Conservation (phyloP, 2,329 filamentous ascomycete species). For the Geoglossum cookeanum region DNA sequence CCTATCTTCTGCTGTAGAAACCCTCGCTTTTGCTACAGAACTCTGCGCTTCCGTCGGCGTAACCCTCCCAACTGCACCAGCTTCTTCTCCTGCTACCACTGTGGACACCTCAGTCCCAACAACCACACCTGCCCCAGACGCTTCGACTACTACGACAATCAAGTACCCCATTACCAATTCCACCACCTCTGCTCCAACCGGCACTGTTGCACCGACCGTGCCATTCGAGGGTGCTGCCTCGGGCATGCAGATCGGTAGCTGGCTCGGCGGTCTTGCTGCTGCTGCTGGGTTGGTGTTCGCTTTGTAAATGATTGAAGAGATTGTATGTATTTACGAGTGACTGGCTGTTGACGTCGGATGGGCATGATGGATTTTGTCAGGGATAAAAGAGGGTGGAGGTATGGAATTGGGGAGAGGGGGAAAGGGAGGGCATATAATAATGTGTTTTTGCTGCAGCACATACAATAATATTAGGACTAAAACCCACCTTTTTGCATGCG, state of each 20-base stretch:
- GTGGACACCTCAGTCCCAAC: background rate
- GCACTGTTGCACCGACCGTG: background rate
- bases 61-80: background rate
- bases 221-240: background rate
- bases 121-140: background rate
- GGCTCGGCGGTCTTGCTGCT: background rate
- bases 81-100: background rate
- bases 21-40: background rate
- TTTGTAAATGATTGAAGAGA: background rate
- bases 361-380: no score
- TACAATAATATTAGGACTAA: no score
- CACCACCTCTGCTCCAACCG: background rate
- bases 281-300: background rate
- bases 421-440: no score
- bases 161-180: background rate
- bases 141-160: background rate
- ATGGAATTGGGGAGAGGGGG: no score
- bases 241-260: background rate
- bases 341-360: no score
- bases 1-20: background rate
- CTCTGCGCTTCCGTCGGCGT: background rate
- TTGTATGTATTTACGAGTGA: no score
- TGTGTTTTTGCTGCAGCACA: no score
- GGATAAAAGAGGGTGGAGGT: no score
- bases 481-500: no score